These are phyloP conservation scores for Grifola frondosa DNA, from an alignment of 1,284 basidiomycete genomes.

Conservation along the genomic window DNA sequence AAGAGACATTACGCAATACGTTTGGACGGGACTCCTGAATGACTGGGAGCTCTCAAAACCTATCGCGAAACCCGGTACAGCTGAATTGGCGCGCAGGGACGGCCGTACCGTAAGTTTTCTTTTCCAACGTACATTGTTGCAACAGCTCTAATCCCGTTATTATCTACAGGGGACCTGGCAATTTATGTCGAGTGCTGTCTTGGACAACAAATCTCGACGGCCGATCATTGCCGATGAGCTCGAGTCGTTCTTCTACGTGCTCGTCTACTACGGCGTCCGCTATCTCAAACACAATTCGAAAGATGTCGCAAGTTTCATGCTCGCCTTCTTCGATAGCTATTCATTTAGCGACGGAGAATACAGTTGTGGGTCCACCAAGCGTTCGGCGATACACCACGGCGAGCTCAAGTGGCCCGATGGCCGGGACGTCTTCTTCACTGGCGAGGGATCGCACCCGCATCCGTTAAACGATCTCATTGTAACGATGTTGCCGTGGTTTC, in stretches of 20 bases:
- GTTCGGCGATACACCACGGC: no score
- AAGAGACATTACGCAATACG: background rate
- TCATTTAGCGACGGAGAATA: background rate
- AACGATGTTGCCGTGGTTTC: no score
- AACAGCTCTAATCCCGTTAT: no score
- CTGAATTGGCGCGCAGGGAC: no score
- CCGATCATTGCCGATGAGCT: slow-evolving; percentile 1
- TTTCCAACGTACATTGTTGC: no score
- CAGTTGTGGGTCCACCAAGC: no score
- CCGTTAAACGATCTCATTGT: no score
- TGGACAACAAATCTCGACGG: background rate
- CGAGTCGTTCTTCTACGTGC: slow-evolving; percentile 5
- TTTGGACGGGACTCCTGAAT: slow-evolving; percentile 5
- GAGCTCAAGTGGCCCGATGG: no score
- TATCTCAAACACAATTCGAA: background rate
- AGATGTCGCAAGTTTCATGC: slow-evolving; percentile 1
- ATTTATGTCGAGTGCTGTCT: slow-evolving; percentile 1
- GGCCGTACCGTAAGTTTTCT: no score
- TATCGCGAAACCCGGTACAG: no score
- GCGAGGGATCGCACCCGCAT: no score
- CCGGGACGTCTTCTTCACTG: no score
- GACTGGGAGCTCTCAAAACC: slow-evolving; percentile 13
- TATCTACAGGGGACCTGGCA: slow-evolving; percentile 6
- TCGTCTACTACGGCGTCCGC: slow-evolving; percentile 1
- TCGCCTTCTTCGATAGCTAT: slow-evolving; percentile 1